A percentile compares a stretch with the other conserved stretches of the same genome.
Evolutionary conservation across 2,329 filamentous ascomycete species (phyloP).

Genomic region (Neophaeococcomyces aloes): DNA sequence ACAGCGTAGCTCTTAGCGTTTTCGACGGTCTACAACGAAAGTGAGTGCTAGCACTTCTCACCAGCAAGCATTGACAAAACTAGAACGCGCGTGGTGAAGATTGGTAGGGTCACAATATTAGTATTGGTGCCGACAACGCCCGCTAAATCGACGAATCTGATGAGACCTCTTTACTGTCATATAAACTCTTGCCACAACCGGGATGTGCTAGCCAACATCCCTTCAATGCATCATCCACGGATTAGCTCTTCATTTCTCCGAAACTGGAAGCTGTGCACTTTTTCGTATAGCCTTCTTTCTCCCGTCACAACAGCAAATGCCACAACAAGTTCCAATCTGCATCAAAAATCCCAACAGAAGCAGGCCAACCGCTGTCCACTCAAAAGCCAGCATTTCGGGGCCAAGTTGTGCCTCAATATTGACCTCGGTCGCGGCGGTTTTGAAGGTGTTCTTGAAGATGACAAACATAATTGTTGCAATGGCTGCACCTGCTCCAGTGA

Average conservation of each 20-base stretch:
- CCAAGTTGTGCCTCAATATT: slow-evolving; percentile 67
- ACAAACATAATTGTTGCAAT: slow-evolving; percentile 76
- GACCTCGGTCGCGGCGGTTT: slow-evolving; percentile 52
- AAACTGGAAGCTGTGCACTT: neutral
- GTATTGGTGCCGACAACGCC: no score
- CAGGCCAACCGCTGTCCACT: slow-evolving; percentile 70
- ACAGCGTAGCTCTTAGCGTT: no score
- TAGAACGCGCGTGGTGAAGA: no score
- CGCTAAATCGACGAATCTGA: no score
- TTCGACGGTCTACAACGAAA: no score
- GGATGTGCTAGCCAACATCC: no score
- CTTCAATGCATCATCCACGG: no score
- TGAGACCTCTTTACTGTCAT: no score
- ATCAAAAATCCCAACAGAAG: slow-evolving; percentile 60
- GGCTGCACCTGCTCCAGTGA: slow-evolving; percentile 58
- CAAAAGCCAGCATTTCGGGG: slow-evolving; percentile 67
- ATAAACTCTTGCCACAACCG: no score
- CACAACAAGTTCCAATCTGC: slow-evolving; percentile 69
- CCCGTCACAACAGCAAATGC: slow-evolving; percentile 37
- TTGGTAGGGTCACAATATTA: no score
- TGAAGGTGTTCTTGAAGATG: slow-evolving; percentile 68
- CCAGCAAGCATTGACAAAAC: no score
- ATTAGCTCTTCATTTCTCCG: neutral
- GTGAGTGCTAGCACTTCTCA: no score
- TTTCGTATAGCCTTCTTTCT: slow-evolving; percentile 19